phyloP scores from a whole-genome alignment of 768 basidiomycete genomes.

The Dendrothele bispora region DNA sequence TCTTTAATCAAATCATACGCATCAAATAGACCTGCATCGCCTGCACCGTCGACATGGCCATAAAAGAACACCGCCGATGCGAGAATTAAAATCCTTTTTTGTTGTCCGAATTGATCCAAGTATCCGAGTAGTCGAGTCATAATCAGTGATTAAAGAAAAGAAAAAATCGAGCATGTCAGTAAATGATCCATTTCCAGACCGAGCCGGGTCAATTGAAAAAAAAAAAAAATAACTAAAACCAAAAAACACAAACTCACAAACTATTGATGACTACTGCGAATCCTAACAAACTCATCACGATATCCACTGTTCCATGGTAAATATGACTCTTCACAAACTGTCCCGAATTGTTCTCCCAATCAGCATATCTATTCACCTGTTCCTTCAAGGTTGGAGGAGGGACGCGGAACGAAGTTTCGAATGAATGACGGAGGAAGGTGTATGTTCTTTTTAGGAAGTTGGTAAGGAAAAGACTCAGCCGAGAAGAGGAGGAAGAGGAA shows the following conservation, averaged over 20 bases:
- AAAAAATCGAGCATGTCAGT: no score
- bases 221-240: no score
- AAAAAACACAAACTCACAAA: no score
- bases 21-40: slow-evolving; percentile 80
- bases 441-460: no score
- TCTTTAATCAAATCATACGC: slow-evolving; percentile 74
- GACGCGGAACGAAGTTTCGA: no score
- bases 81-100: slow-evolving; percentile 62
- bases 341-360: slow-evolving; percentile 56
- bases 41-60: slow-evolving; percentile 28
- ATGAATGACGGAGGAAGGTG: no score
- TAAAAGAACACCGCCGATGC: slow-evolving; percentile 81
- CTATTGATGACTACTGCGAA: slow-evolving; percentile 90
- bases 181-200: no score
- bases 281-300: slow-evolving; percentile 69
- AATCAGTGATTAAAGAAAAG: slow-evolving; percentile 7
- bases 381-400: no score
- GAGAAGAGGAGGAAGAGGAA: no score
- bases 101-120: background rate
- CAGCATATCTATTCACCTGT: slow-evolving; percentile 52
- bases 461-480: no score
- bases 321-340: slow-evolving; percentile 62
- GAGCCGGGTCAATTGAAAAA: no score
- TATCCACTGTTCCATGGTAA: slow-evolving; percentile 64
- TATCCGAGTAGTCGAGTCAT: background rate